These are phyloP conservation scores for Lichtheimia ramosa DNA, from an alignment of 371 early-diverging fungal genomes.

Conservation along the genomic window DNA sequence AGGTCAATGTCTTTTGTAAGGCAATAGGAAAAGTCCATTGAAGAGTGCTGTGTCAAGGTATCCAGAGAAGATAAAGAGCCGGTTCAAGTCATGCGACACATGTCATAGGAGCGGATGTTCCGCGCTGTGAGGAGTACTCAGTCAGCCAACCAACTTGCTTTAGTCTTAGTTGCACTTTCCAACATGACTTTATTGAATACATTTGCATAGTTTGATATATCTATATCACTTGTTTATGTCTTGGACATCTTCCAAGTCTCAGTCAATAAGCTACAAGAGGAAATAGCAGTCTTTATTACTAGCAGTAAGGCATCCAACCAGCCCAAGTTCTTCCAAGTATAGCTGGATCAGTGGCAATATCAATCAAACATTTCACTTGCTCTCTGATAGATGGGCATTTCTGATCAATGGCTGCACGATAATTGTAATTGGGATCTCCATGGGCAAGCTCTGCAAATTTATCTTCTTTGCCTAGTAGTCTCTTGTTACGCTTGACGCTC, in stretches of 20 bases:
- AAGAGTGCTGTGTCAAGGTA: background rate
- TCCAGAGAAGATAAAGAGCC: background rate
- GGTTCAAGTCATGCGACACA: no score
- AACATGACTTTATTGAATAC: no score
- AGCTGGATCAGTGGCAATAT: slow-evolving; percentile 72
- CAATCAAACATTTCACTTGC: slow-evolving; percentile 71
- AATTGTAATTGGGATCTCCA: slow-evolving; percentile 45
- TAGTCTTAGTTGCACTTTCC: no score
- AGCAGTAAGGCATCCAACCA: slow-evolving; percentile 67
- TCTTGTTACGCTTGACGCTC: slow-evolving; percentile 48
- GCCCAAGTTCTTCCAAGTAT: slow-evolving; percentile 66
- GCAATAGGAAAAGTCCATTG: slow-evolving; percentile 65
- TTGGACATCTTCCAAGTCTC: no score
- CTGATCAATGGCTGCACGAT: slow-evolving; percentile 47
- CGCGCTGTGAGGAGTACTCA: no score
- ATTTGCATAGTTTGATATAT: no score
- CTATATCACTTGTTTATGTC: no score
- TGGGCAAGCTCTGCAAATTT: background rate
- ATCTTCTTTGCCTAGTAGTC: background rate
- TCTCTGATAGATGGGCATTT: slow-evolving; percentile 52
- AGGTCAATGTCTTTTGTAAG: slow-evolving; percentile 59
- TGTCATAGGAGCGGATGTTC: no score
- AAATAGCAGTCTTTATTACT: background rate
- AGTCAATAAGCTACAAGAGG: no score
- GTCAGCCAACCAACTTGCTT: no score